Conservation (phyloP, 2,329 filamentous ascomycete species). For the Ambrosiella cleistominuta region DNA sequence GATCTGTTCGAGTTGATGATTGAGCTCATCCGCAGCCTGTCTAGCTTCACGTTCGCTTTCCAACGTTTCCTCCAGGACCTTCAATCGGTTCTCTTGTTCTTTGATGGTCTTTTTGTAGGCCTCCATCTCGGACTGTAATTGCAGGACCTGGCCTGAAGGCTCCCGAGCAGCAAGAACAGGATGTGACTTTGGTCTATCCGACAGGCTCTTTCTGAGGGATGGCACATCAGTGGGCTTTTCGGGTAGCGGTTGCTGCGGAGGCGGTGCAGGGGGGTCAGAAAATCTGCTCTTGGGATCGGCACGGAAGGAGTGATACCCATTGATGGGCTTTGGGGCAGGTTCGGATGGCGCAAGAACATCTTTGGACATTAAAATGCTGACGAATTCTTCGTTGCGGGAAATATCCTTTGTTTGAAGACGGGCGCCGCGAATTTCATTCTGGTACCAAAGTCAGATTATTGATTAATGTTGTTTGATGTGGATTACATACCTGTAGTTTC, state of each 20-base stretch:
- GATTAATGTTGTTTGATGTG: not conserved
- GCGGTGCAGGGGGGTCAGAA: slow-evolving; percentile 81
- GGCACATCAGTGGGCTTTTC: slow-evolving; percentile 68
- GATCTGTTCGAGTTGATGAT: slow-evolving; percentile 47
- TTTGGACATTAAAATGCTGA: slow-evolving; percentile 58
- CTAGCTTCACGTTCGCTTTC: slow-evolving; percentile 65
- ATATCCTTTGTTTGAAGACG: slow-evolving; percentile 78
- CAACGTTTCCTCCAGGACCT: slow-evolving; percentile 55
- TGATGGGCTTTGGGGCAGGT: slow-evolving; percentile 28
- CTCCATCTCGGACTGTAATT: slow-evolving; percentile 69
- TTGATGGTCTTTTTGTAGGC: slow-evolving; percentile 73
- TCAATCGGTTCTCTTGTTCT: slow-evolving; percentile 15
- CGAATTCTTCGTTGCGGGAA: slow-evolving; percentile 62
- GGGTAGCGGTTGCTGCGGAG: slow-evolving; percentile 79
- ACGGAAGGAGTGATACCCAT: slow-evolving; percentile 40
- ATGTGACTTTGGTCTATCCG: slow-evolving; percentile 50
- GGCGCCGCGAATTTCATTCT: slow-evolving; percentile 84
- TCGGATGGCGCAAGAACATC: slow-evolving; percentile 42
- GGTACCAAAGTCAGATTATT: slow-evolving; percentile 7
- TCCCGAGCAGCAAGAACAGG: slow-evolving; percentile 40
- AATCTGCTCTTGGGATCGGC: slow-evolving; percentile 68
- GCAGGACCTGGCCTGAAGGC: slow-evolving; percentile 54
- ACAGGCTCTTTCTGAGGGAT: slow-evolving; percentile 56
- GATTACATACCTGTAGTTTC: slow-evolving; percentile 51
- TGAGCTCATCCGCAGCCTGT: slow-evolving; percentile 67